Evolutionary conservation across 768 basidiomycete species (phyloP).

Genomic region (Amanita pseudoporphyria): DNA sequence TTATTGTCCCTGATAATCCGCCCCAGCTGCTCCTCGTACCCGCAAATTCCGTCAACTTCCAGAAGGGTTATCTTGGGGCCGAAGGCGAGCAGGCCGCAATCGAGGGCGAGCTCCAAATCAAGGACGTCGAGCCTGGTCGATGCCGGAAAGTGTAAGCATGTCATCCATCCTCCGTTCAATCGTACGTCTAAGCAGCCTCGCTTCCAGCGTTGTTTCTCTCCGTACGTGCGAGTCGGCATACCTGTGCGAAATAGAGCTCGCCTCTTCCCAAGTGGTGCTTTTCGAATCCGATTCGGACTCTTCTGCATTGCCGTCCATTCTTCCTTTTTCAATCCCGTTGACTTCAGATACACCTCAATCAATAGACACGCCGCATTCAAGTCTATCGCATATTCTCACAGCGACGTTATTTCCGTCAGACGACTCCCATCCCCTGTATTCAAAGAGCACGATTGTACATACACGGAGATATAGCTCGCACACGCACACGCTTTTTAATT

Average conservation of each 20-base stretch:
- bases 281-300: conserved; percentile 29
- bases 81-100: conserved; percentile 77
- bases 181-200: conserved; percentile 4
- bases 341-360: conserved; percentile 77
- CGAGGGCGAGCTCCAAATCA: conserved; percentile 83
- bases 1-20: background rate
- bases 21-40: conserved; percentile 75
- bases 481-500: conserved; percentile 39
- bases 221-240: conserved; percentile 59
- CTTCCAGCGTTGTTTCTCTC: conserved; percentile 49
- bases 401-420: conserved; percentile 53
- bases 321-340: conserved; percentile 79
- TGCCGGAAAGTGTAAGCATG: conserved; percentile 56
- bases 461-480: conserved; percentile 69
- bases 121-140: conserved; percentile 46
- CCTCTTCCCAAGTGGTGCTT: conserved; percentile 44
- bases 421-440: conserved; percentile 26
- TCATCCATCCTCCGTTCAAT: conserved; percentile 9
- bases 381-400: conserved; percentile 58
- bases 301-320: conserved; percentile 43
- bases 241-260: conserved; percentile 58
- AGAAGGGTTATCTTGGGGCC: conserved; percentile 78
- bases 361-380: conserved; percentile 65
- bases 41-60: conserved; percentile 64
- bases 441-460: conserved; percentile 56